Percentiles rank a stretch among this genome's conserved stretches.
Conservation (phyloP, 257 asterid genomes). For the Anisodus acutangulus region DNA sequence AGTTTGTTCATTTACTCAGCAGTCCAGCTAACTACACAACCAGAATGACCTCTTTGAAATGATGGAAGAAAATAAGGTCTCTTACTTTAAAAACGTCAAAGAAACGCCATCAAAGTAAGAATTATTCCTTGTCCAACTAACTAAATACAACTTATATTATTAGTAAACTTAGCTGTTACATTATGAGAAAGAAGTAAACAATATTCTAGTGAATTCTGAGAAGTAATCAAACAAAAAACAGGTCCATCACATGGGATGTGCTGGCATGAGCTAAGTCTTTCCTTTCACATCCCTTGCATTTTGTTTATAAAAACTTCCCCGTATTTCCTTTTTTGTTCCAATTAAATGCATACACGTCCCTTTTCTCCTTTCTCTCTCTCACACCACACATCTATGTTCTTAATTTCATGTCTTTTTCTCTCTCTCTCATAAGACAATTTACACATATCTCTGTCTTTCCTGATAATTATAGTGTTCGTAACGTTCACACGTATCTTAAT, state of each 20-base stretch:
- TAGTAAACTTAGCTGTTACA: conserved; percentile 38
- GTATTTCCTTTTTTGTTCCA: conserved; percentile 47
- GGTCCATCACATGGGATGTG: conserved; percentile 52
- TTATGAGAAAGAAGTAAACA: neutral
- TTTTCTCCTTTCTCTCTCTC: neutral
- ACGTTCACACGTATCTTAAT: no score
- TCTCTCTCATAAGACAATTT: neutral
- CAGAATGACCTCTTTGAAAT: neutral
- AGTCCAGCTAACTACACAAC: neutral
- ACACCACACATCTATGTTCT: neutral
- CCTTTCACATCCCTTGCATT: neutral
- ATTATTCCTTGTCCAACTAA: conserved; percentile 19
- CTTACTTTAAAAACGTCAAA: neutral
- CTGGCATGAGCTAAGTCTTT: conserved; percentile 41
- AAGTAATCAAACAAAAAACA: conserved; percentile 30
- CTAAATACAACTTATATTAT: neutral
- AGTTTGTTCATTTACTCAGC: neutral
- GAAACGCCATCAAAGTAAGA: conserved; percentile 17
- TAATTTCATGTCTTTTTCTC: conserved; percentile 11
- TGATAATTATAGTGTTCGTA: no score
- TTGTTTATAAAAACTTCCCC: conserved; percentile 34
- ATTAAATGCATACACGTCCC: conserved; percentile 46
- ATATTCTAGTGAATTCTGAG: conserved; percentile 25
- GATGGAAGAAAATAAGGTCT: neutral
- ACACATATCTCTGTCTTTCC: conserved; percentile 13